A percentile compares a stretch with the other conserved stretches of the same genome.
phyloP scores from a whole-genome alignment of 257 asterid species.

The Forsythia viridissima region DNA sequence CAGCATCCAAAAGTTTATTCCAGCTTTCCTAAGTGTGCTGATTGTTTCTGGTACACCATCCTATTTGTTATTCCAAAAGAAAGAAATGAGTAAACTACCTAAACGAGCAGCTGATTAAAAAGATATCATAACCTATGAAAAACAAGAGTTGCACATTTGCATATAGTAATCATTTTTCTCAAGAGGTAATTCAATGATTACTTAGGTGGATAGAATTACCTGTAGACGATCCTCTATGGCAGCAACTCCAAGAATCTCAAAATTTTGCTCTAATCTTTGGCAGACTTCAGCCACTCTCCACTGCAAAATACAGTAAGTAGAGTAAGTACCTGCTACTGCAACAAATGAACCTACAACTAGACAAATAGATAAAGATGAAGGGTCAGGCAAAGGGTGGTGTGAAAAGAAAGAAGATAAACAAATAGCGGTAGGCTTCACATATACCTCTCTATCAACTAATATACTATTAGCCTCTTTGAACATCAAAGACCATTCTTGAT shows the following conservation, averaged over 20 bases:
- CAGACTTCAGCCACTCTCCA: slow-evolving; percentile 99
- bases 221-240: slow-evolving; percentile 98
- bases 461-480: slow-evolving; percentile 96
- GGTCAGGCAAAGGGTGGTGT: slow-evolving; percentile 19
- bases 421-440: neutral
- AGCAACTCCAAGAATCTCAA: slow-evolving; percentile 95
- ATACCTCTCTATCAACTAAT: slow-evolving; percentile 93
- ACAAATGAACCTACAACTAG: slow-evolving; percentile 17
- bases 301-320: slow-evolving; percentile 39
- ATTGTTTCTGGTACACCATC: slow-evolving; percentile 99
- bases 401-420: slow-evolving; percentile 17
- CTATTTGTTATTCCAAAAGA: slow-evolving; percentile 39
- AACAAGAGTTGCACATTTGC: neutral
- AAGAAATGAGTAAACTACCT: slow-evolving; percentile 20
- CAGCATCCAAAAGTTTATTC: slow-evolving; percentile 98
- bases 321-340: slow-evolving; percentile 4
- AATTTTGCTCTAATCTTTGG: slow-evolving; percentile 82
- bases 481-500: slow-evolving; percentile 85
- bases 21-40: slow-evolving; percentile 85
- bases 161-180: slow-evolving; percentile 15
- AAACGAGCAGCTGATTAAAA: slow-evolving; percentile 17
- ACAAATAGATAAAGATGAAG: slow-evolving; percentile 15
- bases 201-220: slow-evolving; percentile 46
- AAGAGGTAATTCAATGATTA: slow-evolving; percentile 21
- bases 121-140: slow-evolving; percentile 15